Evolutionary conservation across 2,329 filamentous ascomycete species (phyloP).

Genomic region (Claviceps sp.): DNA sequence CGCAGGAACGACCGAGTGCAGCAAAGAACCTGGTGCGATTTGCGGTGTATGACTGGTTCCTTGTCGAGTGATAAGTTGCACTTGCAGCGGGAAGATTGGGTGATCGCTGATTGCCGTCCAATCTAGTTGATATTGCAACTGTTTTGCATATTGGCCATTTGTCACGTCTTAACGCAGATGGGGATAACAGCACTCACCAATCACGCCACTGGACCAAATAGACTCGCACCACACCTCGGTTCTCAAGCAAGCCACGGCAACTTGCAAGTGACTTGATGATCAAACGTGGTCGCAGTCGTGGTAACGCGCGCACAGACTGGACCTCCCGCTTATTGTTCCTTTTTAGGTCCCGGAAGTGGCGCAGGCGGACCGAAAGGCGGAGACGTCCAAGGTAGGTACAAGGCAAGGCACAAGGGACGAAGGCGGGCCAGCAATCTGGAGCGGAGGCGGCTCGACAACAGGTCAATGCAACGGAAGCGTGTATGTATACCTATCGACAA

Average conservation of each 20-base stretch:
- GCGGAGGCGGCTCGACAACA: too few relatives aligned
- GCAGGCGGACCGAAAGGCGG: conserved; percentile 9
- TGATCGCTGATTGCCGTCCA: too few relatives aligned
- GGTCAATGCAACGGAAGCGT: background rate
- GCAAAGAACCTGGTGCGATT: background rate
- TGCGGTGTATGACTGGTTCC: conserved; percentile 5
- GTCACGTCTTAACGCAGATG: too few relatives aligned
- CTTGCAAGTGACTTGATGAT: too few relatives aligned
- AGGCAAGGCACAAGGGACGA: background rate
- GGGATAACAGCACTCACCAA: conserved; percentile 1
- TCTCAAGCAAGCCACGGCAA: background rate
- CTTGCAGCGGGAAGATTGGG: background rate
- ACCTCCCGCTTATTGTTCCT: background rate
- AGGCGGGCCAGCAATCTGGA: background rate
- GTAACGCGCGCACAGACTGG: background rate
- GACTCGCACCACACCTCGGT: too few relatives aligned
- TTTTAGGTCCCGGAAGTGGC: conserved; percentile 8
- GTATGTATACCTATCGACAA: background rate
- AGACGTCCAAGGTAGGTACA: conserved; percentile 4
- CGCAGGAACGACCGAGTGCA: too few relatives aligned
- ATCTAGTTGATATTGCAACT: too few relatives aligned
- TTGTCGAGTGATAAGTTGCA: background rate
- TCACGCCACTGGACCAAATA: background rate
- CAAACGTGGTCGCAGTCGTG: background rate
- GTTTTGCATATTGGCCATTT: background rate